Evolutionary conservation across 371 early-diverging fungal genomes (phyloP).

Genomic region (Umbelopsis sp.): DNA sequence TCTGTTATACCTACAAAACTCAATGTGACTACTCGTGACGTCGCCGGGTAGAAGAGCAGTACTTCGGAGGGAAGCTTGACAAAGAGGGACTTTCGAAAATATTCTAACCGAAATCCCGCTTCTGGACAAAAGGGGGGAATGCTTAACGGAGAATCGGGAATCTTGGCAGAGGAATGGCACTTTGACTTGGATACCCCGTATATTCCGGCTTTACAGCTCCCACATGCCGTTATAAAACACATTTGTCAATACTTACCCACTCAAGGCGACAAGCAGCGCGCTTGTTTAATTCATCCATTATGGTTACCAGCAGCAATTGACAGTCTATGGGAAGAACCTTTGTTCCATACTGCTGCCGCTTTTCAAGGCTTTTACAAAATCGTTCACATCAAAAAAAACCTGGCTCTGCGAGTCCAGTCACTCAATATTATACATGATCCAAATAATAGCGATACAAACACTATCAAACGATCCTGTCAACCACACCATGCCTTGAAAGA

Average conservation of each 20-base stretch:
- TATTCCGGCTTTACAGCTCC: constrained; percentile 23
- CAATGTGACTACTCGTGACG: too few relatives aligned
- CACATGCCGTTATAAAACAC: constrained; percentile 30
- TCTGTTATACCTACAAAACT: too few relatives aligned
- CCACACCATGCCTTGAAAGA: constrained; percentile 24
- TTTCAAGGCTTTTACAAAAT: constrained; percentile 28
- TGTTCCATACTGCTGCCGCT: constrained; percentile 27
- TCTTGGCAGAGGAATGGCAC: constrained; percentile 1
- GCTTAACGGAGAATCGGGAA: constrained; percentile 7
- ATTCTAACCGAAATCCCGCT: neutral
- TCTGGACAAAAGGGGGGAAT: neutral
- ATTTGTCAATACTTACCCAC: constrained; percentile 39
- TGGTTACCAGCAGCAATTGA: constrained; percentile 38
- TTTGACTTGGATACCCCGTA: constrained; percentile 8
- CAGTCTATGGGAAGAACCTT: constrained; percentile 41
- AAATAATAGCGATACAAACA: neutral
- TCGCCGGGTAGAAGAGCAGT: too few relatives aligned
- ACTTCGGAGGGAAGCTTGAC: too few relatives aligned
- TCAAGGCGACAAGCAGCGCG: constrained; percentile 30
- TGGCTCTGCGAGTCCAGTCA: constrained; percentile 34
- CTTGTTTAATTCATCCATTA: constrained; percentile 33
- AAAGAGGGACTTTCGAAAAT: too few relatives aligned
- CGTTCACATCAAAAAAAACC: constrained; percentile 19
- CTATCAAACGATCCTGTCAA: constrained; percentile 22
- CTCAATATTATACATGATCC: constrained; percentile 30